These are phyloP conservation scores for Colletotrichum sp. DNA, from an alignment of 2,329 filamentous ascomycete species.

Conservation along the genomic window DNA sequence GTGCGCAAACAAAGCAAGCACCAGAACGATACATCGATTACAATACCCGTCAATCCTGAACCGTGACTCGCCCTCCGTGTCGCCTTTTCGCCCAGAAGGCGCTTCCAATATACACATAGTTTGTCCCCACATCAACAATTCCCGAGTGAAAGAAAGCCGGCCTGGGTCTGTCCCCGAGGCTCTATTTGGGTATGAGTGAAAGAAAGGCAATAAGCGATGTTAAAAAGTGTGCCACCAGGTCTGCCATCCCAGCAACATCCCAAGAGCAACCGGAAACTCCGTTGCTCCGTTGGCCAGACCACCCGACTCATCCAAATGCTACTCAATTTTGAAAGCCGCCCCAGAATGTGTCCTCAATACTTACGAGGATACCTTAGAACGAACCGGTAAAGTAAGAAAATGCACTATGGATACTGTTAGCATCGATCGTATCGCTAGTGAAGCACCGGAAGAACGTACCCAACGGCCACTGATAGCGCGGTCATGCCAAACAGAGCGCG, in stretches of 20 bases:
- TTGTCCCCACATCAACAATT: conserved; percentile 13
- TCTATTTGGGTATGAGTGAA: conserved; percentile 23
- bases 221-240: conserved; percentile 12
- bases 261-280: conserved; percentile 2
- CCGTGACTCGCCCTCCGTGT: background rate
- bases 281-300: background rate
- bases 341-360: background rate
- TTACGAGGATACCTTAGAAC: conserved; percentile 36
- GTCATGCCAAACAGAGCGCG: conserved; percentile 86
- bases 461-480: conserved; percentile 79
- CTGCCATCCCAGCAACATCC: background rate
- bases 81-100: background rate
- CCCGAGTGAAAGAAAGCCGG: conserved; percentile 18
- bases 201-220: conserved; percentile 20
- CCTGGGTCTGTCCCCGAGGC: conserved; percentile 6
- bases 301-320: background rate
- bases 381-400: conserved; percentile 58
- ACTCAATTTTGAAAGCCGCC: background rate
- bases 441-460: conserved; percentile 54
- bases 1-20: background rate
- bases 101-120: conserved; percentile 17
- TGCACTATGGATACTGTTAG: conserved; percentile 34
- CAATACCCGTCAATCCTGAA: conserved; percentile 6
- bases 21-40: conserved; percentile 8
- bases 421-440: background rate